A percentile compares a stretch with the other conserved stretches of the same genome.
Evolutionary conservation across 495 filamentous ascomycete genomes (phyloP).

Genomic region (Penicillium subrubescens): DNA sequence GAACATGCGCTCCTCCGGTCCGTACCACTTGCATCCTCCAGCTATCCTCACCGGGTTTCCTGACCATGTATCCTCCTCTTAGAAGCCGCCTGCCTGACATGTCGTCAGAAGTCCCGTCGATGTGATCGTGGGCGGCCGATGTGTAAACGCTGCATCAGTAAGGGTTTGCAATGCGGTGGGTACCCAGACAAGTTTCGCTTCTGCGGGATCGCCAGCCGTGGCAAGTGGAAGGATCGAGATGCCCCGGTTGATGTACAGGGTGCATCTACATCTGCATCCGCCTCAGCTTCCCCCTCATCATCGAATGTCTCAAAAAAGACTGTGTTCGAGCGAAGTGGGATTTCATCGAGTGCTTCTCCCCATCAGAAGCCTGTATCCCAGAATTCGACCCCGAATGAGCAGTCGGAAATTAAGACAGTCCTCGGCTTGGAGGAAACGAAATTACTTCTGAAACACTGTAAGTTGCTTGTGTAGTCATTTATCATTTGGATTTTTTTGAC

Average conservation of each 20-base stretch:
- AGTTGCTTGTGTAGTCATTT: not conserved
- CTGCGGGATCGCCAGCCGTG: slow-evolving; percentile 40
- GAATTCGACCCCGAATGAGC: not conserved
- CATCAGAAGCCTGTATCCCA: not conserved
- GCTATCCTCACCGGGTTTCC: not conserved
- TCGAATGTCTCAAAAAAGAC: not conserved
- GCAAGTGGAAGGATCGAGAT: slow-evolving; percentile 37
- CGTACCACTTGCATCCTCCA: not conserved
- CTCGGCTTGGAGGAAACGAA: slow-evolving; percentile 9
- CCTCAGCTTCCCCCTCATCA: not conserved
- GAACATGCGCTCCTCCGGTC: slow-evolving; percentile 1
- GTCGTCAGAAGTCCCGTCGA: slow-evolving; percentile 26
- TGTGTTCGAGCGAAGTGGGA: not conserved
- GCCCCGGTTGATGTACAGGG: not conserved
- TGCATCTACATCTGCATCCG: not conserved
- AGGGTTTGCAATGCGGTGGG: slow-evolving; percentile 31
- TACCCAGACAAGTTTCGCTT: slow-evolving; percentile 47
- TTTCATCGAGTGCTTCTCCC: not conserved
- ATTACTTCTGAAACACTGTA: slow-evolving; percentile 33
- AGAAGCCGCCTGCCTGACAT: slow-evolving; percentile 28
- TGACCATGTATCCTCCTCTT: not conserved
- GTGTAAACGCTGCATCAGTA: slow-evolving; percentile 24
- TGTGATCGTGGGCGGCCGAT: slow-evolving; percentile 26
- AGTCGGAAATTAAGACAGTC: not conserved
- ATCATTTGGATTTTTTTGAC: not conserved